A percentile compares a stretch with the other conserved stretches of the same genome.
These are phyloP conservation scores for Medicago lupulina DNA, from an alignment of 306 rosid genomes.

Conservation along the genomic window DNA sequence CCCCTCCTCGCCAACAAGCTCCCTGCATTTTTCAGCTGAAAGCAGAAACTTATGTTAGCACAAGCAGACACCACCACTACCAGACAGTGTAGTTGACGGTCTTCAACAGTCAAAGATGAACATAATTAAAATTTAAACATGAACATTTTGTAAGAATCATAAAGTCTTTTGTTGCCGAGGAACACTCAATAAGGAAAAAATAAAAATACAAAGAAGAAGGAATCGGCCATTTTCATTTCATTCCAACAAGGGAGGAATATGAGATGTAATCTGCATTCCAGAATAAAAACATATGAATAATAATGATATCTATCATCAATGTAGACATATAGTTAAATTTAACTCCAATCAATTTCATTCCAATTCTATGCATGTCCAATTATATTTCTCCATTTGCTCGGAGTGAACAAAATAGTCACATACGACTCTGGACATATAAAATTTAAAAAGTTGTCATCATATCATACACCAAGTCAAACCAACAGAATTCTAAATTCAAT, in stretches of 20 bases:
- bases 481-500: conserved; percentile 13
- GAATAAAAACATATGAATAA: neutral
- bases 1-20: conserved; percentile 81
- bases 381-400: neutral
- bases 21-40: conserved; percentile 88
- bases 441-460: neutral
- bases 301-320: neutral
- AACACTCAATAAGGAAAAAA: neutral
- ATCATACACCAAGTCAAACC: neutral
- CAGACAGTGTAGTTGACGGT: neutral
- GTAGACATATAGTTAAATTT: neutral
- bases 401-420: neutral
- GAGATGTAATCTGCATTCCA: conserved; percentile 4
- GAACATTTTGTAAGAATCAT: neutral
- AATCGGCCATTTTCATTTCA: neutral
- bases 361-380: neutral
- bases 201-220: neutral
- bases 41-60: conserved; percentile 39
- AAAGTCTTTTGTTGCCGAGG: conserved; percentile 3
- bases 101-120: neutral
- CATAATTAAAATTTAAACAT: neutral
- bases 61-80: conserved; percentile 21
- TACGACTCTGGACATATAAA: neutral
- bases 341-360: neutral
- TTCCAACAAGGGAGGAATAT: neutral